Base-by-base conservation (phyloP, 768 basidiomycete species). In the Phlebiopsis gigantea region DNA sequence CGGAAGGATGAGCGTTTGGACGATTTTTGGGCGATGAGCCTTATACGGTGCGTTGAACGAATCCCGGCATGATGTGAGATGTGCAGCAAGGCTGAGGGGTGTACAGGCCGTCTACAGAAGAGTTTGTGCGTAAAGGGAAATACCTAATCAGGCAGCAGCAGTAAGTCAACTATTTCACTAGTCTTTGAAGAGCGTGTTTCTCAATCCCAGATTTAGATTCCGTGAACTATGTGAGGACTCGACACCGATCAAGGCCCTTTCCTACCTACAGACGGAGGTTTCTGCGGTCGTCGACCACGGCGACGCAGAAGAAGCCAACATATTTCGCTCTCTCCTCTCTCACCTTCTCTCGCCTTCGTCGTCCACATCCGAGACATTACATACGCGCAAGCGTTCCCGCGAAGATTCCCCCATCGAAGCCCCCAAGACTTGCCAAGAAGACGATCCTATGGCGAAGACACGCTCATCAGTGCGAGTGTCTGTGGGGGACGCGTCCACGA, bases 11-110 rank as follows among this genome's bases (percentile, higher is more conserved):
- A 68, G 56, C 73, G 88, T 57, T 61, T 92, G 67, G 83, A 87
- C 64, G 90, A 91, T 68, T 84, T 93, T 59, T 93, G 90, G 90
- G 77, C 74, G 67, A 86, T 90, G 84, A 74, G 72, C 31, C 66
- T 92, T 31, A 67, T 77, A 60, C 79, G 88, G 90, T 89, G 57
- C 31, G 79, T 8, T 7, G 14, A 22, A 22, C 9, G 24, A 17
- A 3, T 29, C 4, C n/a, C 22, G 55, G 48, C 14, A 21, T 41
- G 4, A 47, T n/a, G 58, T 28, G 1, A 42, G 5, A 55, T 34
- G n/a, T n/a, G n/a, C n/a, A n/a, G 29, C 15, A 44, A 41, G 29
- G 2, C 24, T 51, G 1, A 51, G 24, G 21, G 19, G 22, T 14
- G 12, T 24, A 2, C 56, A 92, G 90, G 63, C 80, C 83, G n/a